Evolutionary conservation across 108 stramenopile genomes (phyloP), one percentile per base, ranked within the genome.

Genomic region (Hondaea fermentalgiana): DNA sequence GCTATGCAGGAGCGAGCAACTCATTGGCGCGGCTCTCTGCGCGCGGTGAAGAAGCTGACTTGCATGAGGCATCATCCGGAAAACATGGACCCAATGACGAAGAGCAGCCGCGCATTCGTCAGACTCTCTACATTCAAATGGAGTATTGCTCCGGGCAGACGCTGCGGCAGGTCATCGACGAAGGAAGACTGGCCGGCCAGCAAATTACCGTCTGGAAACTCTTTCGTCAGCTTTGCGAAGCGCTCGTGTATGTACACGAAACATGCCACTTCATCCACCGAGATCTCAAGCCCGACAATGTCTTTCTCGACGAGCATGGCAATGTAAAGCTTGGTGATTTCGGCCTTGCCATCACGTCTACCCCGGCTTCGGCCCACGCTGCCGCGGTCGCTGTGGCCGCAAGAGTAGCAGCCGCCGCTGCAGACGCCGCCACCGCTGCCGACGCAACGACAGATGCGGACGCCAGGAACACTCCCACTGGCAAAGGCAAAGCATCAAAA

Each of bases 241-340:
- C 95, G 58, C 94, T 96, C 5, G 92, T 91, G 69, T 95, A 96
- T 91, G 95, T 97, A 23, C 98, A 98, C 87, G 93, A 91, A 5
- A 83, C 76, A 0, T 91, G 94, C 58, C 95, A 95, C 5, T 91
- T 98, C 14, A 96, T 97, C 35, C 97, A 97, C 93, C 95, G 98
- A 35, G 97, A 97, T 87, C 89, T 96, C 59, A 96, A 97, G 91
- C 95, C 96, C 47, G 90, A 92, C n/a, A 94, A 93, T 44, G 91
- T 91, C 58, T 91, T 94, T 51, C 87, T 94, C 4, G 76, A 88
- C 87, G 89, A 64, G 35, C 92, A 93, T 3, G 90, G 93, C 88
- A 91, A 92, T 1, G 96, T 97, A 89, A 96, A 97, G 88, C 96
- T 99, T 60, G 98, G 98, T 45, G 98, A 98, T 89, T 97, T 98